phyloP scores from a whole-genome alignment of 306 rosid genomes.

The Cotoneaster glaucophyllus region DNA sequence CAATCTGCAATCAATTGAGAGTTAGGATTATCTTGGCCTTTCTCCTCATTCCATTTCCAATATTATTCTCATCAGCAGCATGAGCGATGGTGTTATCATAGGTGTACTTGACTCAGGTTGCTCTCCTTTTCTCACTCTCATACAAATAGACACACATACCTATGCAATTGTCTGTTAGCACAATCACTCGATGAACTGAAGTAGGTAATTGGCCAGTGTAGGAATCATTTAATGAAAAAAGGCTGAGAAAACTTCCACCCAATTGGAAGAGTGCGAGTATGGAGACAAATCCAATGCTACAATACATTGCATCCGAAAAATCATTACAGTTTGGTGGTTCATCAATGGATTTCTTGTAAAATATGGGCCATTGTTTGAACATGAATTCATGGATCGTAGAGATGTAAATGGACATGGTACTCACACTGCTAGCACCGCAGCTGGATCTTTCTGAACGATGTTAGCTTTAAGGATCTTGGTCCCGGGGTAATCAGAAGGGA shows the following conservation, averaged over 20 bases:
- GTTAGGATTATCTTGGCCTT: conserved; percentile 24
- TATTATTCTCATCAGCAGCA: conserved; percentile 26
- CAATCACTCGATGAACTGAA: background rate
- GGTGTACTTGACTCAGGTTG: conserved; percentile 50
- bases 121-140: background rate
- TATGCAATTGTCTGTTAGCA: background rate
- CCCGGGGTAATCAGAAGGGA: conserved; percentile 33
- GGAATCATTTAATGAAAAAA: conserved; percentile 28
- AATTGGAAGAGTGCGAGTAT: conserved; percentile 46
- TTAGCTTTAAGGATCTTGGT: conserved; percentile 44
- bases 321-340: conserved; percentile 49
- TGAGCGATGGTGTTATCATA: conserved; percentile 37
- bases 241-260: conserved; percentile 36
- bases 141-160: too few relatives aligned
- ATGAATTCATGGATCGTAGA: conserved; percentile 42
- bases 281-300: conserved; percentile 31
- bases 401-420: conserved; percentile 45
- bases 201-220: conserved; percentile 60
- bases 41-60: conserved; percentile 22
- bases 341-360: conserved; percentile 24
- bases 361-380: conserved; percentile 22
- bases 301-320: conserved; percentile 36
- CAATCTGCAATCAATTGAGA: conserved; percentile 27
- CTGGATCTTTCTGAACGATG: conserved; percentile 29
- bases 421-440: conserved; percentile 39